Conservation (phyloP, 2,329 filamentous ascomycete species). For the Periconia digitata region DNA sequence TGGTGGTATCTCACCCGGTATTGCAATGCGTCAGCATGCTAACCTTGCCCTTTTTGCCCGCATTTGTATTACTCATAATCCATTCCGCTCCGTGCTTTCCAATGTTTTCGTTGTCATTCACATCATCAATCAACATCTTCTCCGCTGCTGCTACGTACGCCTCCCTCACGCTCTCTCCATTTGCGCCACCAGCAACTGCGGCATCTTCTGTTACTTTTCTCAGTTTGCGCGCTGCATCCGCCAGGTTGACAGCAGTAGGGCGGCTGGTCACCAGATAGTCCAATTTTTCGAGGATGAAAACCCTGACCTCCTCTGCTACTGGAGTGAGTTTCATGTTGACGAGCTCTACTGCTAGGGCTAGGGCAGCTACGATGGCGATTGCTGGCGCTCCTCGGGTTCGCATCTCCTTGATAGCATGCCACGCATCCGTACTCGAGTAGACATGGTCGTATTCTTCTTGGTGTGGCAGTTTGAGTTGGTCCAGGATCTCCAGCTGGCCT, state of each 20-base stretch:
- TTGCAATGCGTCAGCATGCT: conserved; percentile 98
- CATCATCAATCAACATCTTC: conserved; percentile 82
- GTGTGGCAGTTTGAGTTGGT: conserved; percentile 81
- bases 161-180: conserved; percentile 60
- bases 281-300: conserved; percentile 74
- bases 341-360: conserved; percentile 85
- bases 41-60: conserved; percentile 57
- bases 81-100: conserved; percentile 81
- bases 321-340: conserved; percentile 57
- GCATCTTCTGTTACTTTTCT: conserved; percentile 62
- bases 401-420: conserved; percentile 82
- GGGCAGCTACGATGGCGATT: conserved; percentile 94
- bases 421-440: conserved; percentile 71
- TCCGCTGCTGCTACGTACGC: conserved; percentile 81
- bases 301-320: conserved; percentile 61
- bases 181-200: conserved; percentile 47
- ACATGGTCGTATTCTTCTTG: conserved; percentile 77
- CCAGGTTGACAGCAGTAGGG: conserved; percentile 92
- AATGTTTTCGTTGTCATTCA: conserved; percentile 83
- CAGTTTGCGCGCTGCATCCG: conserved; percentile 83
- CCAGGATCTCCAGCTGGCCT: conserved; percentile 73
- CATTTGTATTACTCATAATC: conserved; percentile 65
- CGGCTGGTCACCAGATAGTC: conserved; percentile 86
- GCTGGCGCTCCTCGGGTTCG: conserved; percentile 81
- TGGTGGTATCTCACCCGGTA: conserved; percentile 65